These are phyloP conservation scores for Candida frijolesensis DNA, from an alignment of 1,139 yeast species.

Conservation along the genomic window DNA sequence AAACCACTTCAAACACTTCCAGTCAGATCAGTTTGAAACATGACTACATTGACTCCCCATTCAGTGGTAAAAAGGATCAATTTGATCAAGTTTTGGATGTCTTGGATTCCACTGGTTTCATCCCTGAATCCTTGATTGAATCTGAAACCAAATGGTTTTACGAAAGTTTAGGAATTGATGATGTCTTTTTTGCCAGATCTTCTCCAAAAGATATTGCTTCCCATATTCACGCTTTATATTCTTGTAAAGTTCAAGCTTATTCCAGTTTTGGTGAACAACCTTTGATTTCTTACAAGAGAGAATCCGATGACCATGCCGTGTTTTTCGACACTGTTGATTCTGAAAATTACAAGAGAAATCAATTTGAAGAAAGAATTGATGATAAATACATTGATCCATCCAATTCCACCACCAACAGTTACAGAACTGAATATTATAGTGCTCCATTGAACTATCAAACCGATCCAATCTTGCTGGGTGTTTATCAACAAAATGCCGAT, in stretches of 20 bases:
- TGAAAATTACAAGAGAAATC: constrained; percentile 34
- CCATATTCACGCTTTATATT: constrained; percentile 83
- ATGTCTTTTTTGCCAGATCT: constrained; percentile 87
- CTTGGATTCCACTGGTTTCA: constrained; percentile 81
- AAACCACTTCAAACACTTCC: constrained; percentile 30
- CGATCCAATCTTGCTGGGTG: constrained; percentile 49
- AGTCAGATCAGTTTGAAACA: constrained; percentile 39
- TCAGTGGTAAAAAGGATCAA: constrained; percentile 81
- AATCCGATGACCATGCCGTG: constrained; percentile 85
- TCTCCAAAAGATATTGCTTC: constrained; percentile 78
- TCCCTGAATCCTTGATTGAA: constrained; percentile 86
- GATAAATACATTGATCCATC: constrained; percentile 72
- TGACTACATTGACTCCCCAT: constrained; percentile 77
- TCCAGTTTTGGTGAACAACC: constrained; percentile 42
- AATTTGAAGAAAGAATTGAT: constrained; percentile 73
- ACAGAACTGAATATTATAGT: constrained; percentile 82
- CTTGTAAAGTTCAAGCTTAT: constrained; percentile 90
- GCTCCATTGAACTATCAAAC: constrained; percentile 60
- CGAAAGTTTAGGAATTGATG: constrained; percentile 85
- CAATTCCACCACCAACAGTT: constrained; percentile 42
- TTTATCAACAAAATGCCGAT: constrained; percentile 34
- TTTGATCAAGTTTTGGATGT: constrained; percentile 80
- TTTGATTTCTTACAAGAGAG: constrained; percentile 72
- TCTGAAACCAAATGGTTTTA: constrained; percentile 90
- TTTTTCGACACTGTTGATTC: constrained; percentile 75